Evolutionary conservation across 768 basidiomycete species (phyloP), one percentile per base, ranked within the genome.

Genomic region (Nevesoporus exiguus): DNA sequence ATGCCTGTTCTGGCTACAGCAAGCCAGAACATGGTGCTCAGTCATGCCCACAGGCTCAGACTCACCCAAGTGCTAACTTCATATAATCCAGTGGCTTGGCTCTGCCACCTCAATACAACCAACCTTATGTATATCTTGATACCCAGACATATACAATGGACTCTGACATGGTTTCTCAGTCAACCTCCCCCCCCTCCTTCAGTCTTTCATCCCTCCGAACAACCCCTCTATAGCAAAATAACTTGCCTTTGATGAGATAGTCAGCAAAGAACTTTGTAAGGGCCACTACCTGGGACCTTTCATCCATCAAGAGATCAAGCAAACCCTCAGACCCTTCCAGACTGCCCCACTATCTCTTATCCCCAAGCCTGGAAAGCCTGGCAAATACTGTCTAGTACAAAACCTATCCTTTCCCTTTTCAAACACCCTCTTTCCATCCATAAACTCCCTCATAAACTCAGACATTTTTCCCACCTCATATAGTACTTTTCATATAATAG

Each of bases 361-460:
- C 0, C 68, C 68, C 0, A 74, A 75, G 31, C 58, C 66, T 0
- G 61, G 61, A 7, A 65, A 66, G 3, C 56, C 56, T 0, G 54
- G 60, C 10, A 63, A 62, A 22, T 70, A 53, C 27, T 41, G 57
- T 0, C 46, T 71, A 0, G 37, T 74, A 0, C 72, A 75, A 24
- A 71, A 76, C 39, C 61, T 67, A 1, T 74, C 48, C 30, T 74
- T 10, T 15, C 68, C 66, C 7, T n/a, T n/a, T n/a, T n/a, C n/a
- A n/a, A n/a, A n/a, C 3, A 5, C 0, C 22, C n/a, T 2, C 0
- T 21, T 1, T 4, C 41, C 1, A 11, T 76, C 74, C 0, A 70
- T 77, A 21, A 77, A 77, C 30, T 56, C 54, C 0, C 17, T 39
- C 5, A 71, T 80, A 8, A 44, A 73, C 33, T 48, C 71, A 0